Evolutionary conservation across 1,139 yeast genomes (phyloP).

Genomic region (Suhomyces anneliseae): DNA sequence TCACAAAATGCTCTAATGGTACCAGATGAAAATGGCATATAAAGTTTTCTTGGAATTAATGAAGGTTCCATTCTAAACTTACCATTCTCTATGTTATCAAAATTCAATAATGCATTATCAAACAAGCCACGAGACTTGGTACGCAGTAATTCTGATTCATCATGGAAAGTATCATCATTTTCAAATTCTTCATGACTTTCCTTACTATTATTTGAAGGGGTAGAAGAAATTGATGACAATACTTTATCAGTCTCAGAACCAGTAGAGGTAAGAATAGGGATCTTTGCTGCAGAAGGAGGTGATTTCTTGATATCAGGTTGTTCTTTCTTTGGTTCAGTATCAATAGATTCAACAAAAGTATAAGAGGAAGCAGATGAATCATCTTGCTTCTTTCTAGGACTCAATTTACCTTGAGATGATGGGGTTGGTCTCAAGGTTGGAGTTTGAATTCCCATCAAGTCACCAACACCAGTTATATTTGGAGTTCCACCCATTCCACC

Average conservation of each 20-base stretch:
- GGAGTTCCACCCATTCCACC: slow-evolving; percentile 14
- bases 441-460: slow-evolving; percentile 20
- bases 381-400: slow-evolving; percentile 2
- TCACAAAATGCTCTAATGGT: slow-evolving; percentile 69
- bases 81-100: slow-evolving; percentile 37
- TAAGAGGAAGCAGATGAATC: neutral
- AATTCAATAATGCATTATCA: slow-evolving; percentile 35
- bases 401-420: neutral
- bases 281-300: neutral
- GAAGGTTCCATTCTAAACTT: slow-evolving; percentile 53
- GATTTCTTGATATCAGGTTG: neutral
- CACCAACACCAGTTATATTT: slow-evolving; percentile 11
- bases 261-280: slow-evolving; percentile 10
- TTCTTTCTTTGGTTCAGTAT: neutral
- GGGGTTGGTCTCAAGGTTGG: slow-evolving; percentile 21
- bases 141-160: neutral
- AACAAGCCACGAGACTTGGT: slow-evolving; percentile 15
- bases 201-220: slow-evolving; percentile 11
- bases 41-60: slow-evolving; percentile 63
- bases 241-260: slow-evolving; percentile 11
- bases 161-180: slow-evolving; percentile 1
- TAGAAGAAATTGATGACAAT: slow-evolving; percentile 16
- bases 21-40: slow-evolving; percentile 62
- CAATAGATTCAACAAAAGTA: neutral
- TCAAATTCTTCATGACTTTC: slow-evolving; percentile 12